A percentile compares a stretch with the other conserved stretches of the same genome.
Conservation (phyloP, 148 eudicot species). For the Rheum nobile region DNA sequence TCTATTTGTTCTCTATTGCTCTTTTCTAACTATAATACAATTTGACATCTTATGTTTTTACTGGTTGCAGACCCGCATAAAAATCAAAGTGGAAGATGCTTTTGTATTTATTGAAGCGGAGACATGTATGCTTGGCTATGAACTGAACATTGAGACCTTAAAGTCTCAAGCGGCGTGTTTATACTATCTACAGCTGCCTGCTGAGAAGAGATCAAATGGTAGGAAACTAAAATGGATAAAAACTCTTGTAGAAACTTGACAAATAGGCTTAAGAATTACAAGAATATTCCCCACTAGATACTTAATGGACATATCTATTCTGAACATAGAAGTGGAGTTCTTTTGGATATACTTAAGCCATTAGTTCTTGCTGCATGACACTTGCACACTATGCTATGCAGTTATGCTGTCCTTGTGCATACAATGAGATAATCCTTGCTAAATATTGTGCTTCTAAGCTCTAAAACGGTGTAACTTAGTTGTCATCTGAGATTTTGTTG, state of each 20-base stretch:
- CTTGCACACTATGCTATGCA: background rate
- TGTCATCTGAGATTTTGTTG: background rate
- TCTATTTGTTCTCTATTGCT: background rate
- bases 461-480: background rate
- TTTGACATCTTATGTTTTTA: background rate
- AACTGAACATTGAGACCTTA: constrained; percentile 44
- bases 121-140: constrained; percentile 30
- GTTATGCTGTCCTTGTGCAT: background rate
- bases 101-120: constrained; percentile 33
- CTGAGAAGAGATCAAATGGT: constrained; percentile 64
- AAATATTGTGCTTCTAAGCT: background rate
- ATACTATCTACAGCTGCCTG: constrained; percentile 59
- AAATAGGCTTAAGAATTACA: background rate
- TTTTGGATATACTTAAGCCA: background rate
- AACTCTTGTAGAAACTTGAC: background rate
- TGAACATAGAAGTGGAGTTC: background rate
- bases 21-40: background rate
- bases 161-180: constrained; percentile 77
- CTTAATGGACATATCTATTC: background rate
- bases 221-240: constrained; percentile 8
- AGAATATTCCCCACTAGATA: background rate
- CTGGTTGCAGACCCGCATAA: constrained; percentile 40
- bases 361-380: background rate
- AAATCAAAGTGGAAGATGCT: constrained; percentile 49
- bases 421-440: background rate